These are phyloP conservation scores for Mariannaea elegans DNA, from an alignment of 2,329 filamentous ascomycete species.

Conservation along the genomic window DNA sequence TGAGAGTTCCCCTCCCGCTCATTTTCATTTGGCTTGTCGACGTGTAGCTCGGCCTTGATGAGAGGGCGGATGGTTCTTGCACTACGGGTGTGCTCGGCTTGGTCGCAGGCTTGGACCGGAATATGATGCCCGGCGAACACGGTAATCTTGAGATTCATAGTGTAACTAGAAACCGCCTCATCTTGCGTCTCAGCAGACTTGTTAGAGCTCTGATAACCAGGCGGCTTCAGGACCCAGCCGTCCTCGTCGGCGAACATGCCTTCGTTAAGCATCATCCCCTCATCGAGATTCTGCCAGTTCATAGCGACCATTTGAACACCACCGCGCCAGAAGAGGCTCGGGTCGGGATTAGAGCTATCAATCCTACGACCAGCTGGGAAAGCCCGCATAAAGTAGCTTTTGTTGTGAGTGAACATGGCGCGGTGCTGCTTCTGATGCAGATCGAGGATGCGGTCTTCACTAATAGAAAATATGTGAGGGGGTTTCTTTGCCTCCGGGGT, in stretches of 20 bases:
- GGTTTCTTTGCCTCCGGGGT: slow-evolving; percentile 68
- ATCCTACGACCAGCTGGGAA: slow-evolving; percentile 85
- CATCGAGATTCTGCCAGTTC: slow-evolving; percentile 96
- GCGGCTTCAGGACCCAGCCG: slow-evolving; percentile 88
- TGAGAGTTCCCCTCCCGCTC: slow-evolving; percentile 43
- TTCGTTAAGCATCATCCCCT: slow-evolving; percentile 95
- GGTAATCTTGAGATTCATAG: slow-evolving; percentile 74
- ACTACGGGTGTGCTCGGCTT: slow-evolving; percentile 43
- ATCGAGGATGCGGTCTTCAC: slow-evolving; percentile 77
- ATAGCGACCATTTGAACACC: slow-evolving; percentile 98
- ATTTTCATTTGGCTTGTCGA: slow-evolving; percentile 65
- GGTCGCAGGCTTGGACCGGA: slow-evolving; percentile 43
- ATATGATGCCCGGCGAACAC: slow-evolving; percentile 81
- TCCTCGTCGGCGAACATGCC: slow-evolving; percentile 92
- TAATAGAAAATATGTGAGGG: slow-evolving; percentile 85
- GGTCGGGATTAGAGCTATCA: slow-evolving; percentile 93
- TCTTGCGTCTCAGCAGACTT: slow-evolving; percentile 52
- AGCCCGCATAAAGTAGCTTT: slow-evolving; percentile 86
- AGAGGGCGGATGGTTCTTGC: slow-evolving; percentile 67
- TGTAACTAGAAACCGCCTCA: slow-evolving; percentile 58
- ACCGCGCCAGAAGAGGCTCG: slow-evolving; percentile 88
- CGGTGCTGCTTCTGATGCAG: slow-evolving; percentile 69
- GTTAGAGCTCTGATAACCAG: slow-evolving; percentile 69
- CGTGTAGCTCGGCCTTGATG: slow-evolving; percentile 82
- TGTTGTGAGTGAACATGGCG: slow-evolving; percentile 87